Evolutionary conservation across 1,284 basidiomycete species (phyloP), one percentile per base, ranked within the genome.

Genomic region (Ceratobasidium sp.): DNA sequence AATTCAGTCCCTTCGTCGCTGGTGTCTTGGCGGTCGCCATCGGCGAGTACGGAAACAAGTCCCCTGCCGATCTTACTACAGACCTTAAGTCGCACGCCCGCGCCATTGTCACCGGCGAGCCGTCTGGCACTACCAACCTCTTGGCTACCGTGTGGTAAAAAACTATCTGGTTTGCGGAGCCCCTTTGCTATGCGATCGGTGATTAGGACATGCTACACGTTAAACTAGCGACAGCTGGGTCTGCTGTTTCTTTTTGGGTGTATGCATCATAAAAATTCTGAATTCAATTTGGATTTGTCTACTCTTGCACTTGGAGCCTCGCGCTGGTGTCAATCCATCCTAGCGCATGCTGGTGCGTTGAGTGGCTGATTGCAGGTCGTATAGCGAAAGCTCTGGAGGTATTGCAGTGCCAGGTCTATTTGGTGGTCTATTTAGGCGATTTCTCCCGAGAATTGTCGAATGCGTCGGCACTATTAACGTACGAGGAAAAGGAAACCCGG

Each of bases 1-100:
- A n/a, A 29, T 7, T 2, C 34, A 76, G 63, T n/a, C 74, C 76
- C n/a, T 54, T 58, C 43, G 76, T 77, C 41, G 76, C 76, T 31
- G 76, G 76, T 39, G 59, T 76, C 19, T 46, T 75, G 31, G 74
- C 71, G 19, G 71, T 58, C 46, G 49, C 46, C 13, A n/a, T 71
- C 19, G 29, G 69, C 69, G 69, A 72, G 69, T 63, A 74, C 37
- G 73, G 73, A 27, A 22, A 74, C 13, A 37, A 29, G n/a, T 51
- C 73, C 34, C 73, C 73, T 8, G 73, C 61, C 27, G 14, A 13
- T 6, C 62, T 74, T 8, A 39, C n/a, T 22, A 27, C 41, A 22
- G 22, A 24, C 4, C 63, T 74, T n/a, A 65, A 74, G 39, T 56
- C 59, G 24, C 73, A 74, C 41, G 73, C 73, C 19, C 65, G 37